Base-by-base conservation (phyloP, 164 flowering plant genomes). In the Akebia trifoliata region DNA sequence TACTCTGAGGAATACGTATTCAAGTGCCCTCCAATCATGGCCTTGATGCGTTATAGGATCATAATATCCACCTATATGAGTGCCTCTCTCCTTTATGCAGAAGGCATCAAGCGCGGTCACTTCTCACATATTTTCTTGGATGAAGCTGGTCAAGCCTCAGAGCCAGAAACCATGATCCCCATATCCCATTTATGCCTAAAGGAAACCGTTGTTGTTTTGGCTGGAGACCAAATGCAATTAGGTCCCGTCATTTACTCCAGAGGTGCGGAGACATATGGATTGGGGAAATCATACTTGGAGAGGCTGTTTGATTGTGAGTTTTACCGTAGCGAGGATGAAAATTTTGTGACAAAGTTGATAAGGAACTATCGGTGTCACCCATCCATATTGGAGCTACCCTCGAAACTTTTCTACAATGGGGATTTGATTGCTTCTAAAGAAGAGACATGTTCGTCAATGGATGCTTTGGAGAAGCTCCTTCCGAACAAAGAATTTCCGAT, bases 131-230 rank as follows among this genome's bases (percentile, higher is more conserved):
- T 93, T 30, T 78, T 93, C 66, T 69, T 90, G 69, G 99, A 93
- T 67, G 99, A 93, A 78, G 97, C 96, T 38, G 99, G 96, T 62
- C 99, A 93, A 72, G 96, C 94, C 61, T 90, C 99, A 29, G 99
- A 93, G 71, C 97, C 99, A 8, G 99, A 93, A 56, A 77, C 86
- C 35, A 84, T 93, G 96, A 61, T 90, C 53, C 82, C 99, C 4
- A 42, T 93, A 29, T 68, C 95, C 10, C 70, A 80, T 53, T 80
- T 86, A 50, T 79, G 81, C 56, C 25, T 17, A 12, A 65, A 50
- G 44, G 63, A 75, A 1, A 84, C 95, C 2, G 91, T 86, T 29
- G 82, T 90, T 39, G 88, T 90, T 50, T 81, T 94, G 32, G 99
- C 99, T 35, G 99, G 99, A 56, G 99, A 94, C 56, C 97, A 95